Conservation (phyloP, 2,329 filamentous ascomycete genomes). For the Zymoseptoria crescenta region DNA sequence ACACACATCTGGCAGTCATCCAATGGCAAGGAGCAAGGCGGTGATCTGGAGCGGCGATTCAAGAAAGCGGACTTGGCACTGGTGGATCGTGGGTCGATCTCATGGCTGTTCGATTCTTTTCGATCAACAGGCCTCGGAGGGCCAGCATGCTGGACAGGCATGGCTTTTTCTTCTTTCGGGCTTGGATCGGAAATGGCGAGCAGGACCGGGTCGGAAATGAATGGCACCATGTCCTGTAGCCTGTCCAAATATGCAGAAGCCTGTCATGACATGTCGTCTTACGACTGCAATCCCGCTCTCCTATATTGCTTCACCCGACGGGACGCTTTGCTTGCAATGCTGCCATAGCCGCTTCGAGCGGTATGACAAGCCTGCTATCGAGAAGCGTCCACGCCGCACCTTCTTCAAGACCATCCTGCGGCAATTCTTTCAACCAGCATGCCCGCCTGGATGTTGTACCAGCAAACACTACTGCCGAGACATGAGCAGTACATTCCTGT, state of each 20-base stretch:
- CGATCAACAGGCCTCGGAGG: background rate
- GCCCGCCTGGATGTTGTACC: background rate
- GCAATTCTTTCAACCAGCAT: background rate
- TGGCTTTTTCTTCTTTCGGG: background rate
- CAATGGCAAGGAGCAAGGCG: background rate
- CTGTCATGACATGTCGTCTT: background rate
- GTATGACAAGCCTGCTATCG: background rate
- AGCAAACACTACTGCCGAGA: background rate
- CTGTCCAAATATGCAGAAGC: conserved; percentile 1
- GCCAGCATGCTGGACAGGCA: background rate
- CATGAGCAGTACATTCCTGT: background rate
- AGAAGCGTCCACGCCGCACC: background rate
- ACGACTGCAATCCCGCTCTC: background rate
- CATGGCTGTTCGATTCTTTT: background rate
- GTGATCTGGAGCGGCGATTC: background rate
- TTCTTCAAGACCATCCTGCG: background rate
- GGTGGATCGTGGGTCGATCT: background rate
- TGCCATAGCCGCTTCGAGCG: background rate
- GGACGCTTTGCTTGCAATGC: background rate
- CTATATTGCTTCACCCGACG: background rate
- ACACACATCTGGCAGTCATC: background rate
- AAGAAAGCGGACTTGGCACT: background rate
- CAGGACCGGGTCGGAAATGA: background rate
- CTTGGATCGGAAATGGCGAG: background rate
- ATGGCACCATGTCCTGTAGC: background rate